phyloP scores from a whole-genome alignment of 306 rosid genomes.

The Lupinus albus region DNA sequence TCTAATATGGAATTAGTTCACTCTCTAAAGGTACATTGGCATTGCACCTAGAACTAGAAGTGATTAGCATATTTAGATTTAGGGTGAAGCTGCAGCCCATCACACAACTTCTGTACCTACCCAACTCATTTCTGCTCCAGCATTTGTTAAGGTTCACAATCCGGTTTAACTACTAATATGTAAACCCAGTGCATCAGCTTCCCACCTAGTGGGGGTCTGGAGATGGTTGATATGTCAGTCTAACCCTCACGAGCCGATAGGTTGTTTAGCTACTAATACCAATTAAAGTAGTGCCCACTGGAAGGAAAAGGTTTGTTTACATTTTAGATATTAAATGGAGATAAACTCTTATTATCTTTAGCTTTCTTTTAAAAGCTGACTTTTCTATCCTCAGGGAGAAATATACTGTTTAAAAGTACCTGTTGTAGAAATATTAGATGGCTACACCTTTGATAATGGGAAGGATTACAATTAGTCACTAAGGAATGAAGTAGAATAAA shows the following conservation, averaged over 20 bases:
- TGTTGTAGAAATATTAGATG: slow-evolving; percentile 22
- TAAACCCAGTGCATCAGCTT: too few relatives aligned
- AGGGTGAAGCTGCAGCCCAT: slow-evolving; percentile 22
- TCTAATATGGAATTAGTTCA: background rate
- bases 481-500: slow-evolving; percentile 14
- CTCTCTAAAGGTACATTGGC: slow-evolving; percentile 5
- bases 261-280: slow-evolving; percentile 2
- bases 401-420: slow-evolving; percentile 13
- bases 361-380: background rate
- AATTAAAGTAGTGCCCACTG: background rate
- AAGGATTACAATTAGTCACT: slow-evolving; percentile 16
- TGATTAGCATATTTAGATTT: slow-evolving; percentile 27
- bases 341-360: slow-evolving; percentile 6
- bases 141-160: slow-evolving; percentile 10
- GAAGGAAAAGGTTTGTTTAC: background rate
- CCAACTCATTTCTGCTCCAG: slow-evolving; percentile 13
- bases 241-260: too few relatives aligned
- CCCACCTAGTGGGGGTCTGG: too few relatives aligned
- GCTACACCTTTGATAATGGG: slow-evolving; percentile 9
- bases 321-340: slow-evolving; percentile 23
- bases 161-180: background rate
- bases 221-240: too few relatives aligned
- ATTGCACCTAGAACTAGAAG: slow-evolving; percentile 1
- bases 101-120: background rate
- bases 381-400: slow-evolving; percentile 25